A percentile compares a stretch with the other conserved stretches of the same genome.
phyloP scores from a whole-genome alignment of 2,329 filamentous ascomycete genomes.

The Plectosphaerella cucumerina region DNA sequence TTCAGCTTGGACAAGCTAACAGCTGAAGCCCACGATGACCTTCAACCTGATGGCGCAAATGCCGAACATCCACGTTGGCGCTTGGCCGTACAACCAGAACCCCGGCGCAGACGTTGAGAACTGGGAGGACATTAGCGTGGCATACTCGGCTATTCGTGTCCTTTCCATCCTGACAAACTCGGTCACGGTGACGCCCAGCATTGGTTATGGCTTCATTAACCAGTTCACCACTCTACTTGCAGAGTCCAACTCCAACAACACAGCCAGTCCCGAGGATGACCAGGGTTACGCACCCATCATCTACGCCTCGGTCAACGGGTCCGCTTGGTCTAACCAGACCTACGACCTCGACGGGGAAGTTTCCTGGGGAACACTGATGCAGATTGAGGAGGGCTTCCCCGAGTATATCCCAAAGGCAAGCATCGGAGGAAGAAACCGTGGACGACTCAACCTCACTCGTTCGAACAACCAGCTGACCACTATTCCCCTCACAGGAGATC shows the following conservation, averaged over 20 bases:
- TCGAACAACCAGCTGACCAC: too few relatives aligned
- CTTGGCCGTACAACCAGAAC: slow-evolving; percentile 6
- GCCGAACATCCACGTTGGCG: slow-evolving; percentile 1
- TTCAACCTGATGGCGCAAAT: slow-evolving; percentile 6
- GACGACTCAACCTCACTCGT: background rate
- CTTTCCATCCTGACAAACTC: background rate
- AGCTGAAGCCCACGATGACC: slow-evolving; percentile 3
- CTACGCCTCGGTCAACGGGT: slow-evolving; percentile 1
- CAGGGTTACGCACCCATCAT: slow-evolving; percentile 1
- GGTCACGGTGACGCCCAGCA: background rate
- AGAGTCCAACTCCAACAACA: background rate
- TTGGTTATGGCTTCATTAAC: background rate
- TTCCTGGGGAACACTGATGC: slow-evolving; percentile 3
- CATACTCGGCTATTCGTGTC: background rate
- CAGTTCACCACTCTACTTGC: background rate
- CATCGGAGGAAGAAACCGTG: background rate
- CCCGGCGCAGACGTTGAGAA: background rate
- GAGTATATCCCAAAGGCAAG: slow-evolving; percentile 3
- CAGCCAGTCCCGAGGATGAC: background rate
- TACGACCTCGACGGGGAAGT: slow-evolving; percentile 1
- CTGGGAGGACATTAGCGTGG: background rate
- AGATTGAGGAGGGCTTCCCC: slow-evolving; percentile 5
- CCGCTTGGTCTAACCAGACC: background rate
- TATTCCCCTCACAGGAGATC: too few relatives aligned
- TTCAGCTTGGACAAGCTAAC: background rate